Percentiles rank a stretch among this genome's conserved stretches.
phyloP scores from a whole-genome alignment of 1,284 basidiomycete genomes.

The Sphaerobolus stellatus region DNA sequence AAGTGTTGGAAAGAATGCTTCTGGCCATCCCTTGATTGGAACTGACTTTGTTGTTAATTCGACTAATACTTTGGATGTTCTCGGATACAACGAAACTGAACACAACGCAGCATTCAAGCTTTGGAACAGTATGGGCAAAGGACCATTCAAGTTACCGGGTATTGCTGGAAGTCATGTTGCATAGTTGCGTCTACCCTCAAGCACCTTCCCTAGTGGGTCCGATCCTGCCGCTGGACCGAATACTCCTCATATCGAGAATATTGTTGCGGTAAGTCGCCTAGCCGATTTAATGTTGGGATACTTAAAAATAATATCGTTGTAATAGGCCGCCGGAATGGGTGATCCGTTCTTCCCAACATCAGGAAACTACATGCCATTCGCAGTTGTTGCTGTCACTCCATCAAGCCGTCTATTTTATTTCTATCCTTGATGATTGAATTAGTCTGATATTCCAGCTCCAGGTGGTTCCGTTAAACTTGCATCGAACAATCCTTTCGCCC shows the following conservation, averaged over 20 bases:
- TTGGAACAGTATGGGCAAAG: conserved; percentile 29
- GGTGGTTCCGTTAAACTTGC: conserved; percentile 39
- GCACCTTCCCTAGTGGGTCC: conserved; percentile 26
- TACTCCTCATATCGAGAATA: conserved; percentile 18
- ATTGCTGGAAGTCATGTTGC: conserved; percentile 17
- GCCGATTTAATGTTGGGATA: conserved; percentile 4
- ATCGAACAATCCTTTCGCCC: conserved; percentile 39
- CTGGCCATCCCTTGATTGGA: conserved; percentile 34
- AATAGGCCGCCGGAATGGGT: conserved; percentile 7
- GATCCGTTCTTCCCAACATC: conserved; percentile 20
- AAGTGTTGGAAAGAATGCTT: conserved; percentile 34
- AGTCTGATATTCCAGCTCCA: conserved; percentile 8
- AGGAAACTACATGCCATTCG: neutral
- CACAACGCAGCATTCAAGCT: conserved; percentile 16
- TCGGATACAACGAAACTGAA: conserved; percentile 23
- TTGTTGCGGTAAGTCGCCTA: conserved; percentile 16
- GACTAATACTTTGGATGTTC: conserved; percentile 26
- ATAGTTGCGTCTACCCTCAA: conserved; percentile 31
- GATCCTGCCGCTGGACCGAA: conserved; percentile 38
- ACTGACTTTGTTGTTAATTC: conserved; percentile 32
- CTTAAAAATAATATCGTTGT: neutral
- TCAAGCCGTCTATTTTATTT: conserved; percentile 16
- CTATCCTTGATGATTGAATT: neutral
- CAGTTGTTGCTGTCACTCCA: conserved; percentile 22
- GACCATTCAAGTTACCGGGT: conserved; percentile 25